Percentiles rank a stretch among this genome's conserved stretches.
Evolutionary conservation across 441 rosid genomes (phyloP).

Genomic region (Flueggea neowawraea): DNA sequence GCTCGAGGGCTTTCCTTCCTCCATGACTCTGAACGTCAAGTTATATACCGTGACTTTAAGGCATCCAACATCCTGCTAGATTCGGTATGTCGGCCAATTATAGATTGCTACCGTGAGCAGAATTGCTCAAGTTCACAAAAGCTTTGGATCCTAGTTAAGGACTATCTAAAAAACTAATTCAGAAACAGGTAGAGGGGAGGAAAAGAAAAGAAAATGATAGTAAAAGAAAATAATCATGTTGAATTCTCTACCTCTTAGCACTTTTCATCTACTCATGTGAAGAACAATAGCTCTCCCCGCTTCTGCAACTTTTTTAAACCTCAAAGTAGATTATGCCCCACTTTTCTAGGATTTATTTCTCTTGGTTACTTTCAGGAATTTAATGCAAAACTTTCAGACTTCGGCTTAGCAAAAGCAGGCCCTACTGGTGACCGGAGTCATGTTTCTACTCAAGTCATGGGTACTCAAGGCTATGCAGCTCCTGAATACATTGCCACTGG

Average conservation of each 20-base stretch:
- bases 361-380: slow-evolving; percentile 32
- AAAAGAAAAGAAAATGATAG: too few species aligned
- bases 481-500: slow-evolving; percentile 81
- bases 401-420: slow-evolving; percentile 78
- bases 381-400: slow-evolving; percentile 70
- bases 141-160: background rate
- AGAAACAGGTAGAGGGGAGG: too few species aligned
- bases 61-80: slow-evolving; percentile 70
- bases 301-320: background rate
- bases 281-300: too few species aligned
- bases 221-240: too few species aligned
- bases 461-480: slow-evolving; percentile 78
- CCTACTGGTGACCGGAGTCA: slow-evolving; percentile 58
- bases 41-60: slow-evolving; percentile 79
- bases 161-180: too few species aligned
- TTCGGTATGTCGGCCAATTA: slow-evolving; percentile 30
- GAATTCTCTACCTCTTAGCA: too few species aligned
- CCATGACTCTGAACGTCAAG: slow-evolving; percentile 53
- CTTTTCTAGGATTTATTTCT: background rate
- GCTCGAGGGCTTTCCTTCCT: slow-evolving; percentile 64
- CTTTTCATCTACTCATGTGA: too few species aligned
- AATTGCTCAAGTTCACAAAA: background rate
- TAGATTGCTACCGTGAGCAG: background rate
- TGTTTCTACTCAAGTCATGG: slow-evolving; percentile 64
- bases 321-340: background rate